Percentiles rank a stretch among this genome's conserved stretches.
Conservation (phyloP, 352 stramenopile genomes). For the Pythium dissotocum region DNA sequence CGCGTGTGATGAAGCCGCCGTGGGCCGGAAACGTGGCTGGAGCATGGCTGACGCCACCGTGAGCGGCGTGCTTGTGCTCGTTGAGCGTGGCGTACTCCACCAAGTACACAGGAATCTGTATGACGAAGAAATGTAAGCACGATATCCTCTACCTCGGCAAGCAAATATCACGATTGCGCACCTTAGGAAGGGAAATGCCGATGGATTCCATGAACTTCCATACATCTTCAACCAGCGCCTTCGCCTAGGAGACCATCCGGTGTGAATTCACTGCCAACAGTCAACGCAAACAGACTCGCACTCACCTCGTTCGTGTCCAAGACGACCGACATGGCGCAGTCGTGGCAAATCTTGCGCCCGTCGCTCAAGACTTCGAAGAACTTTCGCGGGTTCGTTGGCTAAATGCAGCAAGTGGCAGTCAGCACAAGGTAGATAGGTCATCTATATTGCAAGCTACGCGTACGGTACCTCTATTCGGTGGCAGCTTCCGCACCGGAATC, state of each 20-base stretch:
- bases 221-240: constrained; percentile 50
- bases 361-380: constrained; percentile 64
- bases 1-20: constrained; percentile 40
- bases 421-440: background rate
- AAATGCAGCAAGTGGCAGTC: background rate
- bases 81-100: constrained; percentile 61
- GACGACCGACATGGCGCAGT: constrained; percentile 58
- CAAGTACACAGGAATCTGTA: constrained; percentile 63
- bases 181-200: constrained; percentile 57
- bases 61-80: constrained; percentile 38
- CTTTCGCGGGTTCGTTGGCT: constrained; percentile 37
- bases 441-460: background rate
- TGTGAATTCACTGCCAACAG: too few species aligned
- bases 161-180: constrained; percentile 27
- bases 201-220: constrained; percentile 72
- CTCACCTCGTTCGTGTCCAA: constrained; percentile 62
- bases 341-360: constrained; percentile 64
- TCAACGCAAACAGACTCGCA: too few species aligned
- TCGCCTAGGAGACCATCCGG: too few species aligned
- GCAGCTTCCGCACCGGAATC: constrained; percentile 71
- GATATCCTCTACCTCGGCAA: too few species aligned
- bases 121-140: constrained; percentile 18
- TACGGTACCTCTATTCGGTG: constrained; percentile 56
- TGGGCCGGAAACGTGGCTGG: constrained; percentile 30
- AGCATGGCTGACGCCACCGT: constrained; percentile 23